These are phyloP conservation scores for Rhododendron simsii DNA, from an alignment of 148 eudicot species.

Conservation along the genomic window DNA sequence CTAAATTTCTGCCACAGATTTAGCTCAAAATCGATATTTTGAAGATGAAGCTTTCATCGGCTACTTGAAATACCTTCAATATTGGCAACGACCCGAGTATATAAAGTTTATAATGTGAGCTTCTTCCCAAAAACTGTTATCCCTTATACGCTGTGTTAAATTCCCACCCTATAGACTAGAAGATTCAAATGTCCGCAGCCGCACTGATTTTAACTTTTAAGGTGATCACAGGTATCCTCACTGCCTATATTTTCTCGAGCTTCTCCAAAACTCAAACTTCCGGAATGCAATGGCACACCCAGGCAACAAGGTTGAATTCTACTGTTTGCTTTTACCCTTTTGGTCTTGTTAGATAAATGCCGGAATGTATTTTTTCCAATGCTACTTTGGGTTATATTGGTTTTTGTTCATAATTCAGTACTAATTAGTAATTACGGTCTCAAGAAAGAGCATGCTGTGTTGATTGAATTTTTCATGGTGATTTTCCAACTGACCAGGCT, in stretches of 20 bases:
- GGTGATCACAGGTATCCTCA: conserved; percentile 75
- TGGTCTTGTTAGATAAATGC: not conserved
- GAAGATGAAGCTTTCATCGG: conserved; percentile 97
- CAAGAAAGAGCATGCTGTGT: not conserved
- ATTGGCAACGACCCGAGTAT: conserved; percentile 96
- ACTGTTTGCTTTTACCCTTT: conserved; percentile 8
- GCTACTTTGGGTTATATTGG: not conserved
- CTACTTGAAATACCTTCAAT: conserved; percentile 91
- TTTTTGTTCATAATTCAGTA: not conserved
- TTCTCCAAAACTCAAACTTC: conserved; percentile 78
- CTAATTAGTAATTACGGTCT: not conserved
- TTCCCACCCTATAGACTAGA: not conserved
- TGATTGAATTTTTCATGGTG: not conserved
- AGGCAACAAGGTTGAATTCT: conserved; percentile 64
- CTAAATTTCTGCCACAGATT: conserved; percentile 43
- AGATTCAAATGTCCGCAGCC: not conserved
- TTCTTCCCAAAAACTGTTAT: not conserved
- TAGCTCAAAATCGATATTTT: conserved; percentile 93
- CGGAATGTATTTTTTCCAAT: not conserved
- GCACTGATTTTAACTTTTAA: conserved; percentile 3
- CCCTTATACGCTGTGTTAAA: not conserved
- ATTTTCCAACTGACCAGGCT: not conserved
- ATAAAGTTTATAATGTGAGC: conserved; percentile 84
- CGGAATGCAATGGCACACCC: conserved; percentile 97
- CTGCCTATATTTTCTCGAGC: conserved; percentile 90